Evolutionary conservation across 139 green algal species (phyloP), one percentile per base, ranked within the genome.

Genomic region (Coccomyxa sp.): DNA sequence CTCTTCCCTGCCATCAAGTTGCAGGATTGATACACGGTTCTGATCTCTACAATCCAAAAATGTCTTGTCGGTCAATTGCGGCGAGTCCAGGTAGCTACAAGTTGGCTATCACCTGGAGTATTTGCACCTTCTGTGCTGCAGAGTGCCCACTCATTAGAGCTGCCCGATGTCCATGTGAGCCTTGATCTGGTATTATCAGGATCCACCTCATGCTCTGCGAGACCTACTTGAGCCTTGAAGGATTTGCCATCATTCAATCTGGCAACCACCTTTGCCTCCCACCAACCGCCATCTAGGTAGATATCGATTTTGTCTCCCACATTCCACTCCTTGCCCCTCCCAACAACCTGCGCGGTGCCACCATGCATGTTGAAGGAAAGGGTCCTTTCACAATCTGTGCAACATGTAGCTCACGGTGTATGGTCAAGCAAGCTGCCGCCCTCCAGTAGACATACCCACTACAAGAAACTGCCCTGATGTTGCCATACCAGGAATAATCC

Each of bases 251-350:
- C 21, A 74, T 27, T 27, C 66, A 30, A 30, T 74, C 4, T 27
- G 66, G 66, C 66, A 9, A 51, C 59, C n/a, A 82, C 45, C 13
- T 66, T 32, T n/a, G 66, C 74, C 81, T 84, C 83, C 88, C 87
- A 90, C 87, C 87, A 90, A 67, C 82, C 87, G 15, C 82, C 85
- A 58, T 89, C 82, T 25, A 83, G 58, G 58, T 83, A 82, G 21
- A 81, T 77, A 59, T 92, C 85, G 17, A 86, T 67, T 27, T 45
- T 59, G 27, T 92, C 88, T 21, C 85, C 84, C n/a, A 79, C 27
- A 10, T 15, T 10, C 10, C 78, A 77, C 0, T 45, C 38, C 21
- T 10, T 38, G 16, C 82, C 81, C 18, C 67, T 57, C 30, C 58
- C 18, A 58, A 38, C 81, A 76, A 82, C 18, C 85, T 86, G 77